A percentile compares a stretch with the other conserved stretches of the same genome.
Evolutionary conservation across 1,284 basidiomycete species (phyloP).

Genomic region (Apiotrichum brassicae): DNA sequence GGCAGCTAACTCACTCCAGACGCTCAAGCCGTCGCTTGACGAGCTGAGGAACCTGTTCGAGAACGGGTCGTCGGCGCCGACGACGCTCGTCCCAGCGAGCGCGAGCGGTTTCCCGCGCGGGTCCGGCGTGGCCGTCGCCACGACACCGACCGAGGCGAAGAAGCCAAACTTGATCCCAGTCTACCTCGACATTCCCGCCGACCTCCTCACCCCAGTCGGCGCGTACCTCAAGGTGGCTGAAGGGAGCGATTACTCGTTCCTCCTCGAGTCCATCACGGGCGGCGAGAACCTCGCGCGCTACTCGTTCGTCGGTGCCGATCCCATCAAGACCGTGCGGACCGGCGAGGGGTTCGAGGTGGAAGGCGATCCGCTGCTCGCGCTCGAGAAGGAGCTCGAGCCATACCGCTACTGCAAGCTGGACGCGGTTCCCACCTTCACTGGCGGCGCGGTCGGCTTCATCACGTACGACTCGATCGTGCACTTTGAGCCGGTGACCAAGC

Average conservation of each 20-base stretch:
- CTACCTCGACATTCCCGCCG: conserved; percentile 86
- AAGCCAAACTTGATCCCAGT: conserved; percentile 59
- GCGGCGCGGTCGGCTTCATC: conserved; percentile 96
- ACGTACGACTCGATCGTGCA: conserved; percentile 93
- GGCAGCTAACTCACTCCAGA: conserved; percentile 1
- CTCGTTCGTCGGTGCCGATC: conserved; percentile 96
- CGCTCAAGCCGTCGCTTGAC: conserved; percentile 25
- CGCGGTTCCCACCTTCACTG: conserved; percentile 86
- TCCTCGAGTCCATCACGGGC: conserved; percentile 83
- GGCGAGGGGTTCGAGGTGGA: conserved; percentile 73
- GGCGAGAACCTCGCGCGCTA: conserved; percentile 90
- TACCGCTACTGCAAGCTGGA: conserved; percentile 89
- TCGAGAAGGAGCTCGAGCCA: conserved; percentile 78
- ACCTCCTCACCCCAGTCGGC: conserved; percentile 93
- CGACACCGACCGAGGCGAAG: conserved; percentile 7
- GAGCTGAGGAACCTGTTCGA: conserved; percentile 33
- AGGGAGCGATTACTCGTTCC: conserved; percentile 85
- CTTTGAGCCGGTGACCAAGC: conserved; percentile 85
- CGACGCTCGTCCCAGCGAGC: conserved; percentile 29
- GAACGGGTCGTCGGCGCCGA: conserved; percentile 26
- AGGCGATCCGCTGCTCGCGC: conserved; percentile 78
- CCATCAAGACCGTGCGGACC: conserved; percentile 82
- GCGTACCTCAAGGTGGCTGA: conserved; percentile 91
- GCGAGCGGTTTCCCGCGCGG: conserved; percentile 27
- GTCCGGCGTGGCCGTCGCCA: conserved; percentile 14